These are phyloP conservation scores for Chloranthus sessilifolius DNA, from an alignment of 164 flowering plant species.

Conservation along the genomic window DNA sequence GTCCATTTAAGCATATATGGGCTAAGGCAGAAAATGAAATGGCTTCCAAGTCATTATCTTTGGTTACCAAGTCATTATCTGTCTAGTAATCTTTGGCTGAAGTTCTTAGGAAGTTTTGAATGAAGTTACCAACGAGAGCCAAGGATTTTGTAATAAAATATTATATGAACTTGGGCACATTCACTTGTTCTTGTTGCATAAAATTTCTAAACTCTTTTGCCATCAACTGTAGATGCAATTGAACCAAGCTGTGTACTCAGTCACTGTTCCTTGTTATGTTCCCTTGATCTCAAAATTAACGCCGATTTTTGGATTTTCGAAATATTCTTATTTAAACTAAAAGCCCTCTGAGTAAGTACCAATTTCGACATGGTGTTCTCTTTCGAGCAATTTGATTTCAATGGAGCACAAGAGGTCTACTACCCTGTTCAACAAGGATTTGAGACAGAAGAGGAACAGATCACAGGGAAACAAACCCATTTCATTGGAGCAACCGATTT, in stretches of 20 bases:
- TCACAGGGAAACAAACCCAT: slow-evolving; percentile 7
- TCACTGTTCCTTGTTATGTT: no score
- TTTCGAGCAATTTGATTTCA: slow-evolving; percentile 9
- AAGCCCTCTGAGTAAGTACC: background rate
- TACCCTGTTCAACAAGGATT: slow-evolving; percentile 6
- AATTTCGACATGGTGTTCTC: slow-evolving; percentile 10
- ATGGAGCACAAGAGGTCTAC: slow-evolving; percentile 17
- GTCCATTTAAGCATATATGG: no score
- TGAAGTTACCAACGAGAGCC: background rate
- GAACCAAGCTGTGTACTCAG: no score
- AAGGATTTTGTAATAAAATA: background rate
- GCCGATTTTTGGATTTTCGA: background rate
- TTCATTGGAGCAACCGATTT: slow-evolving; percentile 15
- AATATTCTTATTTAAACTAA: background rate
- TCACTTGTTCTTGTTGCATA: slow-evolving; percentile 1
- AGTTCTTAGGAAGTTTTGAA: slow-evolving; percentile 8
- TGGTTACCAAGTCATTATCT: no score
- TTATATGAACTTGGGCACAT: background rate
- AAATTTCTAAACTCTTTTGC: background rate
- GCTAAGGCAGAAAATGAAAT: no score
- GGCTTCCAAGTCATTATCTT: no score
- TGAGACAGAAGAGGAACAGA: slow-evolving; percentile 7
- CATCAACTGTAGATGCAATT: background rate
- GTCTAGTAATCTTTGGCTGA: slow-evolving; percentile 5
- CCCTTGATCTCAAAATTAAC: no score